Base-by-base conservation (phyloP, 2,329 filamentous ascomycete species). In the Phialemonium atrogriseum region DNA sequence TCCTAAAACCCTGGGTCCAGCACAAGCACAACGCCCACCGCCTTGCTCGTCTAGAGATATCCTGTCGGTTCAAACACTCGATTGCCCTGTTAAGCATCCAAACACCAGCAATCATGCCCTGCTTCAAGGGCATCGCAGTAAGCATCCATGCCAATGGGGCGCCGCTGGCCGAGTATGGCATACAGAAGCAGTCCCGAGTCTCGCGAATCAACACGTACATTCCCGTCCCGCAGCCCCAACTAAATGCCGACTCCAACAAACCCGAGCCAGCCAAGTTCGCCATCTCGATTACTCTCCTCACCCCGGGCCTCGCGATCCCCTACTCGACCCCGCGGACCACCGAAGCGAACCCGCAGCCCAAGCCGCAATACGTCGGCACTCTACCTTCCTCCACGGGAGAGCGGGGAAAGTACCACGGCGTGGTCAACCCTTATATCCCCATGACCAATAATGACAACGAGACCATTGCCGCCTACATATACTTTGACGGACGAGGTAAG, bases 91-190 rank as follows among this genome's bases (percentile, higher is more conserved):
- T n/a, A n/a, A n/a, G n/a, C n/a, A n/a, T n/a, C n/a, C n/a, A 24
- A n/a, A 10, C 6, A n/a, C 6, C 24, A 21, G 30, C 51, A 53
- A 72, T 54, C 54, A 77, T 77, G 91, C 91, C 91, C 67, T 96
- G 88, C 77, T 98, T 96, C 69, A 94, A 96, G 70, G 91, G 91
- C 62, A 87, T 98, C 64, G 89, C 91, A 50, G 89, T 96, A 56
- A 94, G 85, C 73, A 93, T 96, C 58, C 91, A 98, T 65, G 74
- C 77, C 36, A 79, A 80, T 54, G 73, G 71, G 41, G 67, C 86
- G 46, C 88, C 91, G 44, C 77, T 98, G 44, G 71, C 87, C 40
- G 91, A 98, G 63, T 81, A 94, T 64, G 89, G 88, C 50, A 83
- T 96, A 48, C 89, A 96, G 65, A 91, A 87, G 56, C 86, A 95